Percentiles rank a stretch among this genome's conserved stretches.
Conservation (phyloP, 495 filamentous ascomycete genomes). For the Annulohypoxylon stygium region DNA sequence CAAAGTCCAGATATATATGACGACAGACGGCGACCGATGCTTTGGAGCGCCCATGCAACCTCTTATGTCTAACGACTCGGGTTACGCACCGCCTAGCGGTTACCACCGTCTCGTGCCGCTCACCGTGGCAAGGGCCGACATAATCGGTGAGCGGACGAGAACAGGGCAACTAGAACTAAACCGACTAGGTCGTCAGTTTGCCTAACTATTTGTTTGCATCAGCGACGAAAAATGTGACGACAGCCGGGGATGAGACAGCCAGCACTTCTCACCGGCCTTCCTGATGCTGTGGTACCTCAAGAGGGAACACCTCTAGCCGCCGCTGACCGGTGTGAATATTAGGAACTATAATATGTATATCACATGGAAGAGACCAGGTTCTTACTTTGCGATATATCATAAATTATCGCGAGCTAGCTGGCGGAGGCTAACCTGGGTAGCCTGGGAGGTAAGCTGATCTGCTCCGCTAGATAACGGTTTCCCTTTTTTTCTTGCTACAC, state of each 20-base stretch:
- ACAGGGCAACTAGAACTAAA: slow-evolving; percentile 18
- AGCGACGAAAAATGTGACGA: slow-evolving; percentile 14
- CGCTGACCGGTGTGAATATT: slow-evolving; percentile 38
- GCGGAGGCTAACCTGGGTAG: slow-evolving; percentile 6
- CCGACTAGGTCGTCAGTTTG: slow-evolving; percentile 33
- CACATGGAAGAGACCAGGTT: slow-evolving; percentile 13
- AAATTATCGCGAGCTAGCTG: not conserved
- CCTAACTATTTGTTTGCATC: slow-evolving; percentile 34
- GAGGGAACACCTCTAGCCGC: slow-evolving; percentile 19
- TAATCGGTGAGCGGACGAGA: slow-evolving; percentile 27
- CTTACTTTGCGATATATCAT: slow-evolving; percentile 27
- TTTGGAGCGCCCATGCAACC: slow-evolving; percentile 7
- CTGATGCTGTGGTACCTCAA: slow-evolving; percentile 35
- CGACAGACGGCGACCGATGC: slow-evolving; percentile 15
- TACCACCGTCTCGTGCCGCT: slow-evolving; percentile 20
- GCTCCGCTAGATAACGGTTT: slow-evolving; percentile 6
- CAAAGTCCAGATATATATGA: slow-evolving; percentile 2
- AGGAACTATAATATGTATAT: not conserved
- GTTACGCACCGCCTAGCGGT: slow-evolving; percentile 22
- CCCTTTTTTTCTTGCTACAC: slow-evolving; percentile 8
- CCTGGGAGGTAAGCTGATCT: slow-evolving; percentile 1
- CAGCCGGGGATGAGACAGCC: not conserved
- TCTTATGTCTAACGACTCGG: slow-evolving; percentile 29
- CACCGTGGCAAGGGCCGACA: slow-evolving; percentile 23
- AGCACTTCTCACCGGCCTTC: slow-evolving; percentile 27